These are phyloP conservation scores for Amanita exitialis DNA, from an alignment of 768 basidiomycete species.

Conservation along the genomic window DNA sequence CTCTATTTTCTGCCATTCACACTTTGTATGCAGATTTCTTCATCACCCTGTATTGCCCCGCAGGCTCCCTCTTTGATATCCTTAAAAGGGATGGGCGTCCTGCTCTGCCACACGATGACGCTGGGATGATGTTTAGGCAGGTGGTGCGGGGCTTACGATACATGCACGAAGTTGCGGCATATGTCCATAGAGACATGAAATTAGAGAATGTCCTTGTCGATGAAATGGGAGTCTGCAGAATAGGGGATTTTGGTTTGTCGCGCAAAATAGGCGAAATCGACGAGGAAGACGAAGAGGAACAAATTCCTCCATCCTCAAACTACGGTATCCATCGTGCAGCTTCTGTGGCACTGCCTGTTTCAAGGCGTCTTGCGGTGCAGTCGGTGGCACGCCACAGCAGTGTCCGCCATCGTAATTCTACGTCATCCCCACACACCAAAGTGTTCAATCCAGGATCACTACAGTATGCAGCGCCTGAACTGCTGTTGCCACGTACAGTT, in stretches of 20 bases:
- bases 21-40: conserved; percentile 63
- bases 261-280: conserved; percentile 45
- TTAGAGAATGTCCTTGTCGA: conserved; percentile 94
- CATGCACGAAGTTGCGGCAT: conserved; percentile 64
- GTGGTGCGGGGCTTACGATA: conserved; percentile 76
- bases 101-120: conserved; percentile 67
- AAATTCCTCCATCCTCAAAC: conserved; percentile 10
- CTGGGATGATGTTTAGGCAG: conserved; percentile 79
- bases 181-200: conserved; percentile 93
- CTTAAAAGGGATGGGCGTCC: conserved; percentile 61
- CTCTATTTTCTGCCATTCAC: conserved; percentile 60
- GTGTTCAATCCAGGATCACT: conserved; percentile 65
- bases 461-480: conserved; percentile 86
- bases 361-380: conserved; percentile 20
- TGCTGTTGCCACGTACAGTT: conserved; percentile 43
- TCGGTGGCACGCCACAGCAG: conserved; percentile 29
- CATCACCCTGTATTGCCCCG: conserved; percentile 76
- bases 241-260: conserved; percentile 80
- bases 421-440: conserved; percentile 17
- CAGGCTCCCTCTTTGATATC: conserved; percentile 79
- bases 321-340: conserved; percentile 28
- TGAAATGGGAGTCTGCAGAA: conserved; percentile 78
- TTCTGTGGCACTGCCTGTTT: conserved; percentile 24
- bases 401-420: conserved; percentile 42
- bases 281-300: conserved; percentile 27